Conservation (phyloP, 208 protist species). For the Leishmania major region DNA sequence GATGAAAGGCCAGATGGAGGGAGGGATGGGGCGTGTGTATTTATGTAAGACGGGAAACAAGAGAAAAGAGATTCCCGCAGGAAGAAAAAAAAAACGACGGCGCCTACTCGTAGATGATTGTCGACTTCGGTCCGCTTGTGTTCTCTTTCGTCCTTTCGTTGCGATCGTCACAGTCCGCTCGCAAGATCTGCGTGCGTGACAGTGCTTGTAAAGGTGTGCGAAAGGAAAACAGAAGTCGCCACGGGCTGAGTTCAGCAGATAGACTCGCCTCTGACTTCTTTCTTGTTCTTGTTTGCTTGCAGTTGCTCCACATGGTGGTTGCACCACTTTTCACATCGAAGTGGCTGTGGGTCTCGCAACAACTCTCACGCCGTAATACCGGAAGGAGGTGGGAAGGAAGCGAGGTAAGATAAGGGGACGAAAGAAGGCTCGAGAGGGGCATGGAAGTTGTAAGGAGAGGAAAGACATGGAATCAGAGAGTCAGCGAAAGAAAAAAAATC, state of each 20-base stretch:
- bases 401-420: neutral
- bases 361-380: neutral
- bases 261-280: neutral
- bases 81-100: conserved; percentile 69
- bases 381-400: neutral
- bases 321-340: neutral
- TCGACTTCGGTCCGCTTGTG: neutral
- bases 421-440: neutral
- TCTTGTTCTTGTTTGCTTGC: neutral
- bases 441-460: neutral
- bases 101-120: neutral
- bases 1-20: neutral
- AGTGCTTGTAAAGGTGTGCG: neutral
- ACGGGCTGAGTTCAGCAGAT: neutral
- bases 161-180: neutral
- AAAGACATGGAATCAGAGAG: neutral
- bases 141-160: conserved; percentile 1
- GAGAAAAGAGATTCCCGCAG: neutral
- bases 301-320: neutral
- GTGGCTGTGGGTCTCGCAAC: neutral
- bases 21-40: neutral
- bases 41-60: neutral
- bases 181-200: neutral
- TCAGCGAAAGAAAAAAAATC: neutral
- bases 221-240: neutral